Conservation (phyloP, 441 rosid genomes). For the Kokia cookei region DNA sequence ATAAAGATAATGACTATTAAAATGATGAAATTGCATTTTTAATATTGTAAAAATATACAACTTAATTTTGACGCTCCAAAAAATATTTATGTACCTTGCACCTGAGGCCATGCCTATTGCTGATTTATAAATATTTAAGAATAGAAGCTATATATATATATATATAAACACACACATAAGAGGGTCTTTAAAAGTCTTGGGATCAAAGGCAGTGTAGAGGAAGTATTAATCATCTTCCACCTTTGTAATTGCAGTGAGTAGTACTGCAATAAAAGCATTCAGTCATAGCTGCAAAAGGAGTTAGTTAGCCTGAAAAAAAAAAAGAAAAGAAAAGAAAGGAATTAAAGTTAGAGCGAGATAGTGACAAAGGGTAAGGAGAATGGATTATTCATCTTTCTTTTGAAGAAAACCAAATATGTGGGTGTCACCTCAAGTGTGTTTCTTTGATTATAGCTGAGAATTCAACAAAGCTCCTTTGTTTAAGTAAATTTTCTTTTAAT, state of each 20-base stretch:
- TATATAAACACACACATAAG: background rate
- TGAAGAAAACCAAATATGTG: constrained; percentile 32
- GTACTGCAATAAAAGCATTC: constrained; percentile 11
- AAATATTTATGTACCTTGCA: no score
- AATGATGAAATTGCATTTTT: no score
- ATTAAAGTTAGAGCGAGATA: constrained; percentile 22
- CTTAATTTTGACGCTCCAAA: no score
- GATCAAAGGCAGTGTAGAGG: constrained; percentile 53
- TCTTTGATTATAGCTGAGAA: constrained; percentile 19
- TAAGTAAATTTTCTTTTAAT: constrained; percentile 22
- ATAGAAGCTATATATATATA: background rate
- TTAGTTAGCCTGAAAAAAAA: background rate
- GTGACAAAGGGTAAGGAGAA: constrained; percentile 20
- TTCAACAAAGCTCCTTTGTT: constrained; percentile 12
- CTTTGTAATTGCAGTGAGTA: constrained; percentile 51
- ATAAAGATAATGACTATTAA: no score
- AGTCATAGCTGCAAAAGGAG: constrained; percentile 9
- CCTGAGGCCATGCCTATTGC: no score
- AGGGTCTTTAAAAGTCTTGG: constrained; percentile 66
- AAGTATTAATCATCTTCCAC: constrained; percentile 45
- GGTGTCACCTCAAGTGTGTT: constrained; percentile 44
- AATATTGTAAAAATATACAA: no score
- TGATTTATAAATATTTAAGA: no score
- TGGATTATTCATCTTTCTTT: constrained; percentile 30
- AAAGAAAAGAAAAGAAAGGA: constrained; percentile 8